Evolutionary conservation across 2,329 filamentous ascomycete species (phyloP).

Genomic region (Fusarium palustre): DNA sequence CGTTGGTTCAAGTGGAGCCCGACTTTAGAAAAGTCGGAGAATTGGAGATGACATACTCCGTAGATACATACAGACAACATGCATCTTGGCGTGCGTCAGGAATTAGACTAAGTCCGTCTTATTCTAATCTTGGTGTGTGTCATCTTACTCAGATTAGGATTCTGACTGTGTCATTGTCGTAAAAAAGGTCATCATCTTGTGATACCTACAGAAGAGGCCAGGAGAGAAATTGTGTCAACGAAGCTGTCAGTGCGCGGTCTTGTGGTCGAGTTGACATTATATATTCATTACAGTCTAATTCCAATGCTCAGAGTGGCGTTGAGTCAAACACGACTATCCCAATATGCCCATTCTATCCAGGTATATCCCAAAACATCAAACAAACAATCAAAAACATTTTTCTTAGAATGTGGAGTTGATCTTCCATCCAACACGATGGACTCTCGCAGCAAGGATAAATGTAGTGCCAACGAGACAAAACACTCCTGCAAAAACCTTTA

Average conservation of each 20-base stretch:
- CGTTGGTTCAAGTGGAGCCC: background rate
- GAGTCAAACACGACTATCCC: background rate
- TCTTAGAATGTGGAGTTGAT: slow-evolving; percentile 16
- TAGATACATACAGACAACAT: background rate
- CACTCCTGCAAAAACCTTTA: slow-evolving; percentile 53
- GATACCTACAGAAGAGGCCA: background rate
- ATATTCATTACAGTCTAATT: background rate
- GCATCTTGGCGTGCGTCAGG: background rate
- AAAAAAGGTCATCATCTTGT: background rate
- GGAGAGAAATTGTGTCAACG: too few species aligned
- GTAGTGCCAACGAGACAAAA: slow-evolving; percentile 35
- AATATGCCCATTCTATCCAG: background rate
- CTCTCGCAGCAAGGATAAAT: slow-evolving; percentile 15
- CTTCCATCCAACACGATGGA: slow-evolving; percentile 37
- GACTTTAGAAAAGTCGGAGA: background rate
- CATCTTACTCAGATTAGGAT: background rate
- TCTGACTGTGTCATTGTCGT: background rate
- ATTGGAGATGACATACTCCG: background rate
- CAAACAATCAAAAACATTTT: background rate
- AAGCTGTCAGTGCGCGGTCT: too few species aligned
- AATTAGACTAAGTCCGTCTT: background rate
- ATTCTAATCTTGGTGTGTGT: background rate
- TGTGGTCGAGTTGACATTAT: background rate
- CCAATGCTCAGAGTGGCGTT: background rate
- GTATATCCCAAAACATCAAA: background rate